Base-by-base conservation (phyloP, 306 rosid genomes). In the Cicer yamashitae region DNA sequence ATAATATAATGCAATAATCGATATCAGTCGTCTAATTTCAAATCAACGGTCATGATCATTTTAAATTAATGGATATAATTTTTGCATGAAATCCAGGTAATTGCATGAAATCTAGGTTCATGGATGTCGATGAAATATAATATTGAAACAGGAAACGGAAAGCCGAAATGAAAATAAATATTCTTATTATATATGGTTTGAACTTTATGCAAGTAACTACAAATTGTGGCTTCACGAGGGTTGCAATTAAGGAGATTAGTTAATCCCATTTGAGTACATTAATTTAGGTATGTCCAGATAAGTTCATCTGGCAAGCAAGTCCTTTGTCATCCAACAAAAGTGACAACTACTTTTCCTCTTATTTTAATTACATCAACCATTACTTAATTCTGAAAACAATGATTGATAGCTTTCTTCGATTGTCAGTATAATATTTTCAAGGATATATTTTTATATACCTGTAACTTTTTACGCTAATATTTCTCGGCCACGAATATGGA, bases 241-340 rank as follows among this genome's bases (percentile, higher is more conserved):
- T 53, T 17, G 30, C 25, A 53, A n/a, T n/a, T n/a, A n/a, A 17
- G 30, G 10, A 53, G 5, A 7, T 18, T 17, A 54, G 20, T 54
- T 54, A 54, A 56, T n/a, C 3, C 18, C 65, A 22, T 67, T 77
- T 14, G 58, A 30, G 5, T 30, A 30, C 4, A 30, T 74, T 50
- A 34, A 39, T 34, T 71, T 71, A 73, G 88, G 74, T 79, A 48
- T 58, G 52, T 84, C 84, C 94, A 90, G 91, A 82, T 82, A 87
- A 83, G 86, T 77, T 87, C 70, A 8, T 67, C 96, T 86, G 92
- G 87, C 88, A 82, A 70, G 71, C 78, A 34, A 44, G 47, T 30
- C 56, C 66, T 43, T 78, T 82, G 62, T 86, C 90, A 63, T 64
- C 83, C 73, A 76, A 76, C 86, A 78, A 57, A 86, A 43, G 76